These are phyloP conservation scores for Yamadazyma taylorii DNA, from an alignment of 1,139 yeast genomes.

Conservation along the genomic window DNA sequence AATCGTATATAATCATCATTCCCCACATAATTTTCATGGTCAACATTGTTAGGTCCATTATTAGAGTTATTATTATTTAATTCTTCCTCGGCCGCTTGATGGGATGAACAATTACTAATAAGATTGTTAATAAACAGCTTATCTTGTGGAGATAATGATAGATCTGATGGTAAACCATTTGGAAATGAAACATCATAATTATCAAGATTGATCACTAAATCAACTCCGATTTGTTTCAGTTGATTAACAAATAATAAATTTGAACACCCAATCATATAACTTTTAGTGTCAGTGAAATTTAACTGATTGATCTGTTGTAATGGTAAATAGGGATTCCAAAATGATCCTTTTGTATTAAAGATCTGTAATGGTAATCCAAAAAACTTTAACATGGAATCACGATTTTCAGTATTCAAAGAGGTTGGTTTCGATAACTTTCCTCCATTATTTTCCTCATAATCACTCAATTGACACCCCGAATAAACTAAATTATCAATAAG, in stretches of 20 bases:
- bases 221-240: conserved; percentile 54
- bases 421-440: conserved; percentile 56
- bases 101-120: conserved; percentile 14
- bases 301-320: conserved; percentile 85
- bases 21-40: conserved; percentile 47
- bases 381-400: conserved; percentile 73
- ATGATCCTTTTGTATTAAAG: conserved; percentile 78
- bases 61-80: conserved; percentile 14
- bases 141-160: conserved; percentile 64
- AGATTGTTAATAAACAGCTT: conserved; percentile 65
- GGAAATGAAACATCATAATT: conserved; percentile 45
- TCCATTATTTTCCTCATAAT: conserved; percentile 49
- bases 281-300: conserved; percentile 53
- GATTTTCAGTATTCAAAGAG: conserved; percentile 75
- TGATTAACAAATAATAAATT: conserved; percentile 77
- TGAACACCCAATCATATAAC: conserved; percentile 84
- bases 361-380: conserved; percentile 87
- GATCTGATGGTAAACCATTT: conserved; percentile 33
- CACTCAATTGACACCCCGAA: conserved; percentile 76
- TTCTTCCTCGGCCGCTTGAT: conserved; percentile 4
- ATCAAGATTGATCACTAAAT: conserved; percentile 40
- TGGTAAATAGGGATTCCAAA: conserved; percentile 91
- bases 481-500: conserved; percentile 70
- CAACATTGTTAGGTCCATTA: conserved; percentile 11
- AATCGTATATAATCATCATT: conserved; percentile 87